Percentiles rank a stretch among this genome's conserved stretches.
Evolutionary conservation across 2,329 filamentous ascomycete genomes (phyloP).

Genomic region (Graphiopsis chlorocephala): DNA sequence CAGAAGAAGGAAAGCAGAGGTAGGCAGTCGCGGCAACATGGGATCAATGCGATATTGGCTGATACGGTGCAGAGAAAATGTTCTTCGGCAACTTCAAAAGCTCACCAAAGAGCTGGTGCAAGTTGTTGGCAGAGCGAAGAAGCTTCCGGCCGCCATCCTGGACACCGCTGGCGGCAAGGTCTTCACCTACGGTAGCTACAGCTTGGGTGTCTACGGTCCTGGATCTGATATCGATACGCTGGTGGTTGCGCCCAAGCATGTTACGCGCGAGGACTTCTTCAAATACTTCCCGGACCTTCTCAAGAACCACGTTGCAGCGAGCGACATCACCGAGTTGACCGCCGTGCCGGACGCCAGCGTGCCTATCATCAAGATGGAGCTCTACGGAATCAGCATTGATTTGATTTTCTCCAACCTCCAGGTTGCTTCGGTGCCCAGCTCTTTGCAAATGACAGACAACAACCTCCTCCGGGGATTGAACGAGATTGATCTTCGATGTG

Average conservation of each 20-base stretch:
- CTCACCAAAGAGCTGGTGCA: slow-evolving; percentile 86
- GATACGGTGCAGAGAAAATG: slow-evolving; percentile 56
- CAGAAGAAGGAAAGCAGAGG: slow-evolving; percentile 80
- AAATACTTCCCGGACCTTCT: slow-evolving; percentile 79
- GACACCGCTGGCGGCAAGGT: slow-evolving; percentile 87
- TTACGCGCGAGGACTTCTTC: slow-evolving; percentile 89
- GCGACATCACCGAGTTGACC: slow-evolving; percentile 80
- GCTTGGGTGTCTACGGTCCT: slow-evolving; percentile 88
- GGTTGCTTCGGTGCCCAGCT: slow-evolving; percentile 45
- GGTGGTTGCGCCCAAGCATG: slow-evolving; percentile 85
- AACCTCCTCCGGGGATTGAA: slow-evolving; percentile 80
- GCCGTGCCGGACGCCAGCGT: slow-evolving; percentile 88
- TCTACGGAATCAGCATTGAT: slow-evolving; percentile 89
- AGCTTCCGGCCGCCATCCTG: slow-evolving; percentile 70
- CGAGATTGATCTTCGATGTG: slow-evolving; percentile 79
- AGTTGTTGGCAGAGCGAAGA: slow-evolving; percentile 71
- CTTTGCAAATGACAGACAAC: slow-evolving; percentile 77
- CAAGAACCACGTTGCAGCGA: slow-evolving; percentile 68
- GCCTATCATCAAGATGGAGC: slow-evolving; percentile 95
- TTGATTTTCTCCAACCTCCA: slow-evolving; percentile 62
- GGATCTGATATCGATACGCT: slow-evolving; percentile 98
- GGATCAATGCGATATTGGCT: slow-evolving; percentile 18
- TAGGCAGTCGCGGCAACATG: slow-evolving; percentile 35
- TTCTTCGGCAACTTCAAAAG: slow-evolving; percentile 72
- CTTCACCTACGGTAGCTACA: slow-evolving; percentile 94